phyloP scores from a whole-genome alignment of 2,329 filamentous ascomycete genomes.

The Fusarium sp. region DNA sequence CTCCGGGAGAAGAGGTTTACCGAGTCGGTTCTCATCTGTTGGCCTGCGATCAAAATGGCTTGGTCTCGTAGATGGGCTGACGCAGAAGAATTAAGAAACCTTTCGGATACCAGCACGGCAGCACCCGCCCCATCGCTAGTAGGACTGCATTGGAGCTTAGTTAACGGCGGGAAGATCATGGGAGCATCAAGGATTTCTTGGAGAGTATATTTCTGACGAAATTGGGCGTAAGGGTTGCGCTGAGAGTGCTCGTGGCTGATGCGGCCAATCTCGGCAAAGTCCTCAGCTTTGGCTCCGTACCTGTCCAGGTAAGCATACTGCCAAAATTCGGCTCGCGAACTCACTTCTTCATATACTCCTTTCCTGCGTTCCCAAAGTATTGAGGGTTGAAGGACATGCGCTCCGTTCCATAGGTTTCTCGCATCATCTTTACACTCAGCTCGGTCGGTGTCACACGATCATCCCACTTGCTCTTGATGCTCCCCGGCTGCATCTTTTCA shows the following conservation, averaged over 20 bases:
- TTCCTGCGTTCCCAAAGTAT: slow-evolving; percentile 94
- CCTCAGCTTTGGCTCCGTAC: slow-evolving; percentile 85
- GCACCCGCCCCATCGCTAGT: slow-evolving; percentile 95
- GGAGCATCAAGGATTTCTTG: slow-evolving; percentile 84
- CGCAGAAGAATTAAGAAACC: slow-evolving; percentile 78
- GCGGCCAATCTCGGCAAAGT: slow-evolving; percentile 95
- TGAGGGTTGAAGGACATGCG: slow-evolving; percentile 61
- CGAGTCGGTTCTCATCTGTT: slow-evolving; percentile 56
- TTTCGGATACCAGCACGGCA: slow-evolving; percentile 89
- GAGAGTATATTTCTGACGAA: slow-evolving; percentile 90
- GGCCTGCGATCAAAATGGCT: slow-evolving; percentile 91
- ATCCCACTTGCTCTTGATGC: slow-evolving; percentile 85
- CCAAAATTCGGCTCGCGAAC: too few relatives aligned
- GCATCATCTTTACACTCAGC: too few relatives aligned
- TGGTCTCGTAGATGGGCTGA: slow-evolving; percentile 85
- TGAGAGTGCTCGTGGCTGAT: slow-evolving; percentile 94
- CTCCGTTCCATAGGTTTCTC: too few relatives aligned
- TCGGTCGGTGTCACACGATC: slow-evolving; percentile 61
- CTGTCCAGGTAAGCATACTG: slow-evolving; percentile 56
- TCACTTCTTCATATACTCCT: slow-evolving; percentile 95
- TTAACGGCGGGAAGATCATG: slow-evolving; percentile 88
- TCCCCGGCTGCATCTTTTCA: slow-evolving; percentile 98
- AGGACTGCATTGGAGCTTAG: slow-evolving; percentile 98
- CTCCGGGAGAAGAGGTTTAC: slow-evolving; percentile 20
- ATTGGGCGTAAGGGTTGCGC: slow-evolving; percentile 98